Evolutionary conservation across 345 rosid genomes (phyloP), one percentile per base, ranked within the genome.

Genomic region (Luvunga scandens): DNA sequence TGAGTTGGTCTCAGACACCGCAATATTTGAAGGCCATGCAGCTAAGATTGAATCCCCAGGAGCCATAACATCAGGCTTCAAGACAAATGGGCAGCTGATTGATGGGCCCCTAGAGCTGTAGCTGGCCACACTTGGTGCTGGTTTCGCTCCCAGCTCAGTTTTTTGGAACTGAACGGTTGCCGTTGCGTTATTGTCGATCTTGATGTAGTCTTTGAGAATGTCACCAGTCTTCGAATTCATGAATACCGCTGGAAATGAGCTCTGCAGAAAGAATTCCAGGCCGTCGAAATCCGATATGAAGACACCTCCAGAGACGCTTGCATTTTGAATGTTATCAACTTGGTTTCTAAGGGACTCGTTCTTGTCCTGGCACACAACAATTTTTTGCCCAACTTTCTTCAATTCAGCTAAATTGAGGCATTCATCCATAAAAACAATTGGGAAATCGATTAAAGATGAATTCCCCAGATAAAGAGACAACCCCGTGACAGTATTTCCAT

Each of bases 81-180:
- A 68, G n/a, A 89, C 84, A 38, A 31, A 34, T 4, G 88, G 90
- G 55, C 85, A 86, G 78, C 90, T 85, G 7, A 42, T 76, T 14
- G 94, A 89, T 12, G 94, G 92, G 5, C 94, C 94, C 78, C 88
- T 83, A 0, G 92, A 91, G 80, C 86, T 89, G 80, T 85, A 91
- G 72, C 80, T 79, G 2, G 91, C 21, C 1, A 88, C 86, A 14
- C 56, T 78, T 0, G 91, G 92, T n/a, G 91, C 88, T 4, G 77
- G 68, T 80, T 83, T 84, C 3, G 39, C 72, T 0, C 84, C 85
- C 36, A 83, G 22, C 7, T 55, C 39, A 7, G 91, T 87, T 71
- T 53, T 77, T 31, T 27, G 75, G 55, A 91, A 91, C 48, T 82
- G 81, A 31, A 88, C 62, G 39, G 75, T 84, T 36, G 83, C 92